Base-by-base conservation (phyloP, 2,329 filamentous ascomycete genomes). In the Cadophora sp. region DNA sequence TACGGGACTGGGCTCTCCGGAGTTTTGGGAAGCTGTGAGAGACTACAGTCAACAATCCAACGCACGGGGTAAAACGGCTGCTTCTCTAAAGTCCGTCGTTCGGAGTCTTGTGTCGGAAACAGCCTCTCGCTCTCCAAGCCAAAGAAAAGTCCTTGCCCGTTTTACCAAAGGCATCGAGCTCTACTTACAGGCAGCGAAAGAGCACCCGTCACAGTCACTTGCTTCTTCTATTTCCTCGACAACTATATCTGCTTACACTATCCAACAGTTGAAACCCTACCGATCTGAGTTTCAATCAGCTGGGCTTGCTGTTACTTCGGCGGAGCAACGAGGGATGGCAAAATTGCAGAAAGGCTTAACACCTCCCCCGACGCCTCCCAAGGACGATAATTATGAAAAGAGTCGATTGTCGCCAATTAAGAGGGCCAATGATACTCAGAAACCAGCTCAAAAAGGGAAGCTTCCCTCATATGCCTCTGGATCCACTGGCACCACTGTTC, bases 291-390 rank as follows among this genome's bases (percentile, higher is more conserved):
- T 89, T 68, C 78, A 78, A 65, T 80, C 81, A 65, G 85, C 83
- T 63, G 85, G 85, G 1, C 79, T 89, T 59, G 85, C 85, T 1
- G 82, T 88, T 1, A 88, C 86, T 13, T 87, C 86, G 68, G 79
- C 69, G 67, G 85, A 82, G 70, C 82, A 81, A 75, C 65, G 59
- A 22, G 50, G 65, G 30, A 65, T 68, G n/a, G 59, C 62, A 7
- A 66, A 62, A 53, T 22, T 59, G 7, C 51, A 56, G 18, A 61
- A 58, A 20, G 39, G 59, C 24, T 58, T 51, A 18, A 30, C 55
- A n/a, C 68, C 66, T 53, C 70, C 68, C 30, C 64, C 55, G n/a
- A 67, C 62, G 3, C 62, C 70, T 9, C 62, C 67, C 6, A 70
- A 70, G 14, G 69, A 74, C 41, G 55, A 65, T 8, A 70, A 69